Percentiles rank a stretch among this genome's conserved stretches.
Evolutionary conservation across 768 basidiomycete genomes (phyloP).

Genomic region (Basidioascus undulatus): DNA sequence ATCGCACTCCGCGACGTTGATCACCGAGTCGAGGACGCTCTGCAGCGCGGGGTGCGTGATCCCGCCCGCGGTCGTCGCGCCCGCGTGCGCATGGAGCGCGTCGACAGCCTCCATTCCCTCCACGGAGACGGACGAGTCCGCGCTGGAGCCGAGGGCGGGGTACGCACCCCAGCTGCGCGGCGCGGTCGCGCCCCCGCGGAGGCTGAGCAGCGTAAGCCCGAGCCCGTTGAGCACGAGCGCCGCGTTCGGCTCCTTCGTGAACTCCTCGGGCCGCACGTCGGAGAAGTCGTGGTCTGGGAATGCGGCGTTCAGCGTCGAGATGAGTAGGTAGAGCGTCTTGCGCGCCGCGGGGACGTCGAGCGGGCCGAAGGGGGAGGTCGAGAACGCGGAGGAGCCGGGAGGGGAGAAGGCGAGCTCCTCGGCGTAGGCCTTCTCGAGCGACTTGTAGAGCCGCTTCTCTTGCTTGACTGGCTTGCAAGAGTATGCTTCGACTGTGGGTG

Average conservation of each 20-base stretch:
- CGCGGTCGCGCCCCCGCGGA: constrained; percentile 12
- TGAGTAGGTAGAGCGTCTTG: constrained; percentile 87
- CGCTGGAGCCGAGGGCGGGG: constrained; percentile 21
- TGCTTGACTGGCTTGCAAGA: constrained; percentile 91
- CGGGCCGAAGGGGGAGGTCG: constrained; percentile 59
- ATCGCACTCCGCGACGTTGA: constrained; percentile 75
- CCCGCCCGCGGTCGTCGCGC: constrained; percentile 23
- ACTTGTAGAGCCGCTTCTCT: constrained; percentile 87
- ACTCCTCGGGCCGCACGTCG: constrained; percentile 68
- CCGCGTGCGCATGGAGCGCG: no score
- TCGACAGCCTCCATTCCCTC: background rate
- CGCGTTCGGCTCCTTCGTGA: constrained; percentile 46
- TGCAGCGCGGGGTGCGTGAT: constrained; percentile 65
- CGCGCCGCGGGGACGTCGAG: constrained; percentile 58
- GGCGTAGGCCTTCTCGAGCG: constrained; percentile 67
- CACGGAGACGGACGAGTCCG: constrained; percentile 37
- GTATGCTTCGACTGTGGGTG: constrained; percentile 81
- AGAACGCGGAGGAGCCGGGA: constrained; percentile 46
- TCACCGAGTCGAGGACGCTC: constrained; percentile 66
- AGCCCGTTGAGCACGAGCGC: constrained; percentile 52
- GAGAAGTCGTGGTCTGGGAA: constrained; percentile 97
- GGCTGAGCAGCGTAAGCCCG: constrained; percentile 55
- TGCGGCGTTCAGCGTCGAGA: constrained; percentile 86
- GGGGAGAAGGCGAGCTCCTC: constrained; percentile 46
- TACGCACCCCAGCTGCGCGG: no score